A percentile compares a stretch with the other conserved stretches of the same genome.
Evolutionary conservation across 495 filamentous ascomycete species (phyloP).

Genomic region (Aspergillus homomorphus): DNA sequence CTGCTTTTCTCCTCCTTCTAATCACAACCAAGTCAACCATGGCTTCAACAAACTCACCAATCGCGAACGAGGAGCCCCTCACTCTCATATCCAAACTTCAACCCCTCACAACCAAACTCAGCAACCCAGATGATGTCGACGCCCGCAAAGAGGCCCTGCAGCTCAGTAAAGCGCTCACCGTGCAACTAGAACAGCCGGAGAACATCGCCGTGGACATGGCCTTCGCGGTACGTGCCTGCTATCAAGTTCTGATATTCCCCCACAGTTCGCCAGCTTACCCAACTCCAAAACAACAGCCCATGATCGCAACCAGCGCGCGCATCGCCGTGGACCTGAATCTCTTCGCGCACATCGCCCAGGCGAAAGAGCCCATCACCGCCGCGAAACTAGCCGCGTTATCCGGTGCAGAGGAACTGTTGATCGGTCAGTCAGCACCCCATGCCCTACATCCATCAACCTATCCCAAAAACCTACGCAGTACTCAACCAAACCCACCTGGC

Average conservation of each 20-base stretch:
- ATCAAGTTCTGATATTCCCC: too few species aligned
- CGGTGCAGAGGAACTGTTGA: constrained; percentile 10
- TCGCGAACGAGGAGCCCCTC: neutral
- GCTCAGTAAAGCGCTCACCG: constrained; percentile 10
- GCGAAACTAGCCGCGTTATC: neutral
- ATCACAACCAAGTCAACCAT: too few species aligned
- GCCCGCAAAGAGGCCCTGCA: constrained; percentile 6
- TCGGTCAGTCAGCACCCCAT: neutral
- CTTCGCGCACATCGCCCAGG: constrained; percentile 2
- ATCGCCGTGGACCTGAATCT: constrained; percentile 9
- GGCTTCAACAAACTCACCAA: too few species aligned
- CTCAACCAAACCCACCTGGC: too few species aligned
- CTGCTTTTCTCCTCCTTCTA: too few species aligned
- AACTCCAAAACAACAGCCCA: neutral
- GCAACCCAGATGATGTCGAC: neutral
- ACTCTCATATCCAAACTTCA: constrained; percentile 1
- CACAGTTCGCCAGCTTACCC: neutral
- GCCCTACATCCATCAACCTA: too few species aligned
- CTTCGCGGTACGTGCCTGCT: constrained; percentile 8
- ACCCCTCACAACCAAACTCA: neutral
- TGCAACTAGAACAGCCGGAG: constrained; percentile 9
- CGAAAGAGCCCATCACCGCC: constrained; percentile 4
- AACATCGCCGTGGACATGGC: constrained; percentile 9
- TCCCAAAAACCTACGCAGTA: too few species aligned
- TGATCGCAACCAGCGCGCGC: constrained; percentile 8